Conservation (phyloP, 2,329 filamentous ascomycete genomes). For the Geosmithia putterillii region DNA sequence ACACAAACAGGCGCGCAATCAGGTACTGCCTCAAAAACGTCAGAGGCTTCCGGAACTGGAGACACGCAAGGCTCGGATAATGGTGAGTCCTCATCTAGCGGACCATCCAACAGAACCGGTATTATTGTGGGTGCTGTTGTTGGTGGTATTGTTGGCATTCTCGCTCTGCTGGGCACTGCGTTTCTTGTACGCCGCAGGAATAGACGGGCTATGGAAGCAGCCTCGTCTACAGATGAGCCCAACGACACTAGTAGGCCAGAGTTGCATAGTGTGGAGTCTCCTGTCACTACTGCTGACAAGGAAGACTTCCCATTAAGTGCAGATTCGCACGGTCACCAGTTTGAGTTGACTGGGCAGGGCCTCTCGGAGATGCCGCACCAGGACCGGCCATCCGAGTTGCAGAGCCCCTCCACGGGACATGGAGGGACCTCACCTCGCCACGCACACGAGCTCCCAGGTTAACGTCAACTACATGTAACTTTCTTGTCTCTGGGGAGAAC, state of each 20-base stretch:
- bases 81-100: not conserved
- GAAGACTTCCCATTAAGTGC: not conserved
- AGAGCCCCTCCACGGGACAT: not conserved
- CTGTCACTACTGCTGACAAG: no score
- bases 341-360: conserved; percentile 1
- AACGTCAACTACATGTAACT: no score
- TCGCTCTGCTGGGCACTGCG: not conserved
- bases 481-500: no score
- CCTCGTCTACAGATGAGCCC: not conserved
- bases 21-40: conserved; percentile 4
- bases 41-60: conserved; percentile 10
- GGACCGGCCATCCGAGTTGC: conserved; percentile 8
- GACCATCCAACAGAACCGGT: not conserved
- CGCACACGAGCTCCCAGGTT: no score
- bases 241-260: conserved; percentile 18
- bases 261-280: conserved; percentile 9
- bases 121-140: not conserved
- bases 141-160: not conserved
- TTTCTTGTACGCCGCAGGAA: not conserved
- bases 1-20: conserved; percentile 8
- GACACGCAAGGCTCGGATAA: conserved; percentile 4
- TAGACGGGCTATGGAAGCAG: not conserved
- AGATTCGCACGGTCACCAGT: not conserved
- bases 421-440: no score
- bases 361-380: conserved; percentile 3